These are phyloP conservation scores for Curvularia hawaiiensis DNA, from an alignment of 2,329 filamentous ascomycete species.

Conservation along the genomic window DNA sequence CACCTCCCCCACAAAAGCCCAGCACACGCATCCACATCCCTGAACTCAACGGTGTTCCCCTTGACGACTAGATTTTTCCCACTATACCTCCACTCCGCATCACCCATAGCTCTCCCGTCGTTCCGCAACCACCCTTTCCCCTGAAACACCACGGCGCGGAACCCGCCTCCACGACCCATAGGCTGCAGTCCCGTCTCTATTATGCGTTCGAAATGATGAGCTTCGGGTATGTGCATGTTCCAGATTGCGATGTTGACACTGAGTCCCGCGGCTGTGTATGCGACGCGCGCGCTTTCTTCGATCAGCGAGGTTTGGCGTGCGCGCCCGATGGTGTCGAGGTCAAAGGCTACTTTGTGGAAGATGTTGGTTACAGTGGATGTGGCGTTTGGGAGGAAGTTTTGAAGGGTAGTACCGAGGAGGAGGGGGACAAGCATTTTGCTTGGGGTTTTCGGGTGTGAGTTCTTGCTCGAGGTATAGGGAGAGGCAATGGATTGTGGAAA, in stretches of 20 bases:
- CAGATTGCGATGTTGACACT: conserved; percentile 10
- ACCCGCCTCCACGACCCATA: conserved; percentile 8
- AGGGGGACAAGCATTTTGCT: not conserved
- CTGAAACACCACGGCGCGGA: conserved; percentile 7
- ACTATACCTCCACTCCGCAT: conserved; percentile 1
- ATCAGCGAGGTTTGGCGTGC: conserved; percentile 2
- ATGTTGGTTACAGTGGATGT: not conserved
- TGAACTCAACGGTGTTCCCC: not conserved
- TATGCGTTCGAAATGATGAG: conserved; percentile 10
- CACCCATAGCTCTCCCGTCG: not conserved
- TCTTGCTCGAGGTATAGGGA: not conserved
- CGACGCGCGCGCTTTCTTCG: conserved; percentile 4
- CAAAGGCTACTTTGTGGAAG: conserved; percentile 12
- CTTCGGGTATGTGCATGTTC: conserved; percentile 18
- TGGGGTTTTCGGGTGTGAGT: not conserved
- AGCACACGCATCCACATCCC: not conserved
- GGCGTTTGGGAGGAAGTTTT: not conserved
- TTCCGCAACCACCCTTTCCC: conserved; percentile 5
- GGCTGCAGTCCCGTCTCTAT: conserved; percentile 7
- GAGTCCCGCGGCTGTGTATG: not conserved
- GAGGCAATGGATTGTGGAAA: not conserved
- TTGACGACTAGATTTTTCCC: not conserved
- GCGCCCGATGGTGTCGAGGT: conserved; percentile 13
- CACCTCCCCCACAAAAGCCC: not conserved
- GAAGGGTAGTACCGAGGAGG: not conserved